These are phyloP conservation scores for Jaenimonas drosophilae DNA, from an alignment of 208 protist species.

Conservation along the genomic window DNA sequence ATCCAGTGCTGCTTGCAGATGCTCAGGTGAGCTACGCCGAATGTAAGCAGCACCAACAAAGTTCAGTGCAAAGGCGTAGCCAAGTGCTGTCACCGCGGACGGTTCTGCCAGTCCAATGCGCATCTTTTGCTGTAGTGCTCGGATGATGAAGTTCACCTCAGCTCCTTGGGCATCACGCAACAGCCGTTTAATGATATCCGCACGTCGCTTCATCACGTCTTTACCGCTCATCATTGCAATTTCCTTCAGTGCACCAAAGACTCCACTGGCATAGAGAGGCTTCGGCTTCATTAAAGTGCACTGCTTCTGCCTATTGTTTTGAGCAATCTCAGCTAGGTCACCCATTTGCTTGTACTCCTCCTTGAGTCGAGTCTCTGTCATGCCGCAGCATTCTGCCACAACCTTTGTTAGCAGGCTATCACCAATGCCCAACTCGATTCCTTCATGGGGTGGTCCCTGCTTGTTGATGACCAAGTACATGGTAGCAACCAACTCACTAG, in stretches of 20 bases:
- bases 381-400: conserved; percentile 92
- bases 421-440: conserved; percentile 97
- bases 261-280: conserved; percentile 81
- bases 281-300: conserved; percentile 87
- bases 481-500: conserved; percentile 76
- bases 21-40: conserved; percentile 22
- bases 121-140: conserved; percentile 96
- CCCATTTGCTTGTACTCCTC: conserved; percentile 84
- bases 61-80: conserved; percentile 88
- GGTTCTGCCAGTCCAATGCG: conserved; percentile 96
- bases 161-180: conserved; percentile 84
- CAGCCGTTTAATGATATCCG: conserved; percentile 90
- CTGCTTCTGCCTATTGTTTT: conserved; percentile 78
- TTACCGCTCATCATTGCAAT: conserved; percentile 92
- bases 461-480: conserved; percentile 96
- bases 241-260: conserved; percentile 84
- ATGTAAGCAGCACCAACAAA: conserved; percentile 30
- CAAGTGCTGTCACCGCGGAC: conserved; percentile 92
- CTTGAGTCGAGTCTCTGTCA: conserved; percentile 73
- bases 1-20: conserved; percentile 64
- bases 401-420: conserved; percentile 94
- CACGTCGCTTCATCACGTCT: conserved; percentile 81
- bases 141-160: conserved; percentile 94
- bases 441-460: conserved; percentile 93
- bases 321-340: conserved; percentile 94